Conservation (phyloP, 2,329 filamentous ascomycete species). For the Magnaporthiopsis poae region DNA sequence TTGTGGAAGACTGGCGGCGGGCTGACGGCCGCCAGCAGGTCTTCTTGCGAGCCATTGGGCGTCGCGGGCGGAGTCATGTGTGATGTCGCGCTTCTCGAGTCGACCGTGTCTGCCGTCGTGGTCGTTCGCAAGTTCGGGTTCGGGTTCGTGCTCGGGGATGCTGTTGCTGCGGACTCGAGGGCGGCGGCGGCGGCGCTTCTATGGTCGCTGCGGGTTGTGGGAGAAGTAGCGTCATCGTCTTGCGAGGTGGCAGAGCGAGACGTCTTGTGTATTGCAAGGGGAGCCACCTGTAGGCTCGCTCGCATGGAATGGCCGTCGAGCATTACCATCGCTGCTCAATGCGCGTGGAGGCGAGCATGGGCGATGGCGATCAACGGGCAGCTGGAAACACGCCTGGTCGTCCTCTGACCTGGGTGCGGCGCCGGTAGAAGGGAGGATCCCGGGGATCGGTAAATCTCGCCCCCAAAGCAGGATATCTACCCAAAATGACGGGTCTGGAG, state of each 20-base stretch:
- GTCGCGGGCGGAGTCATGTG: conserved; percentile 72
- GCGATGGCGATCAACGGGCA: conserved; percentile 9
- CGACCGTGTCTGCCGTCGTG: conserved; percentile 13
- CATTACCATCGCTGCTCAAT: conserved; percentile 34
- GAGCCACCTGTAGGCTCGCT: conserved; percentile 53
- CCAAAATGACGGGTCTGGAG: neutral
- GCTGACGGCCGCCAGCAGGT: conserved; percentile 34
- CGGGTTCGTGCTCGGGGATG: conserved; percentile 1
- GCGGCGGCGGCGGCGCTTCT: conserved; percentile 14
- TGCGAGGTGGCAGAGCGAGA: conserved; percentile 18
- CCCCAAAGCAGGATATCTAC: neutral
- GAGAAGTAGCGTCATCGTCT: conserved; percentile 17
- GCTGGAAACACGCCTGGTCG: neutral
- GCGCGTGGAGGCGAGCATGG: conserved; percentile 28
- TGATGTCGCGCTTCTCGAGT: conserved; percentile 36
- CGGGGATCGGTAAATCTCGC: neutral
- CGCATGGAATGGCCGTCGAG: conserved; percentile 38
- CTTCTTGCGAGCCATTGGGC: conserved; percentile 58
- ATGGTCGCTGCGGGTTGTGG: conserved; percentile 15
- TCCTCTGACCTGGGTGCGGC: neutral
- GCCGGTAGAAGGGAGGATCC: neutral
- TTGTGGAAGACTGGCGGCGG: conserved; percentile 71
- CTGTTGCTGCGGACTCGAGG: conserved; percentile 1
- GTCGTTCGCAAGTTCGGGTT: neutral
- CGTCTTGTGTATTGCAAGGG: conserved; percentile 43